Percentiles rank a stretch among this genome's conserved stretches.
These are phyloP conservation scores for Tolypocladium guangdongense DNA, from an alignment of 2,329 filamentous ascomycete genomes.

Conservation along the genomic window DNA sequence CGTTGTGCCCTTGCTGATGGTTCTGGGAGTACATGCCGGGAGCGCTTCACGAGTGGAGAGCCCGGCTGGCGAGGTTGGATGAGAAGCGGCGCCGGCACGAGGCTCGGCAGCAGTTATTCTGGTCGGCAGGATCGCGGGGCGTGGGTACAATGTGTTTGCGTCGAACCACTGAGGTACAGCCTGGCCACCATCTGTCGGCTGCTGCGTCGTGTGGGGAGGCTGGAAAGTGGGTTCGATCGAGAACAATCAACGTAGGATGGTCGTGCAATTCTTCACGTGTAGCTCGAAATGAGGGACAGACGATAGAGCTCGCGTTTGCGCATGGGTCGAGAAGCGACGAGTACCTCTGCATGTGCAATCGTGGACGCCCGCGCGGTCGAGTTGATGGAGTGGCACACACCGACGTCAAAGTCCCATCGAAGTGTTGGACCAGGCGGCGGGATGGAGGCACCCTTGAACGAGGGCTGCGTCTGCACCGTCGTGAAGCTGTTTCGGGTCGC, in stretches of 20 bases:
- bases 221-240: conserved; percentile 3
- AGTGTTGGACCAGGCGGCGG: not conserved
- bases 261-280: conserved; percentile 18
- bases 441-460: not conserved
- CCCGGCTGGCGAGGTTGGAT: conserved; percentile 1
- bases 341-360: conserved; percentile 10
- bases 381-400: not conserved
- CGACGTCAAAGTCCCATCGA: conserved; percentile 3
- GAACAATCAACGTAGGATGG: conserved; percentile 9
- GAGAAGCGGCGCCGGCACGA: conserved; percentile 13
- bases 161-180: conserved; percentile 6
- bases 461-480: not conserved
- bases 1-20: conserved; percentile 62
- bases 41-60: conserved; percentile 9
- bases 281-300: conserved; percentile 19
- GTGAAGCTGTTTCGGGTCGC: not conserved
- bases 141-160: not conserved
- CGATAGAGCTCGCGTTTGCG: conserved; percentile 25
- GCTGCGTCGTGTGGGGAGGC: conserved; percentile 1
- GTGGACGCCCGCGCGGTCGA: conserved; percentile 6
- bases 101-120: conserved; percentile 15
- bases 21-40: conserved; percentile 62
- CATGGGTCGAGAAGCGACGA: conserved; percentile 21
- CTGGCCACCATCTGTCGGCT: conserved; percentile 14
- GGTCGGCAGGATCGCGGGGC: conserved; percentile 9